Conservation (phyloP, 768 basidiomycete species). For the Trametes maxima region DNA sequence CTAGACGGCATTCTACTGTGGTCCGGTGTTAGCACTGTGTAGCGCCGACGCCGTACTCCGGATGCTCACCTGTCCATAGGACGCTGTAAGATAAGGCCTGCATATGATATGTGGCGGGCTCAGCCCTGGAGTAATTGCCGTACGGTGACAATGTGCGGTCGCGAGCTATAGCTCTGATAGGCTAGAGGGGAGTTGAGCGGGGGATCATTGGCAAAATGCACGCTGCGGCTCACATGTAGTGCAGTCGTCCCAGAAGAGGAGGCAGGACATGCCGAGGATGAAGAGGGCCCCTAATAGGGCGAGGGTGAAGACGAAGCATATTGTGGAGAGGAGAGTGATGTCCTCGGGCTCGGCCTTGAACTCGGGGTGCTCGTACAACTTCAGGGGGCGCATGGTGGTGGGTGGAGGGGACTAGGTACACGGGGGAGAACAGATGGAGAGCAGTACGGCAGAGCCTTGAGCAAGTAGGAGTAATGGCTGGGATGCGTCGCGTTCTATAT, state of each 20-base stretch:
- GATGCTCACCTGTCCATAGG: too few relatives aligned
- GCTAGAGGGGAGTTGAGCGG: neutral
- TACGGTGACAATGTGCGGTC: conserved; percentile 20
- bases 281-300: conserved; percentile 27
- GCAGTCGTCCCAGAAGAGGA: conserved; percentile 29
- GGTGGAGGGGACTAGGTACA: neutral
- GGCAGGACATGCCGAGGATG: conserved; percentile 27
- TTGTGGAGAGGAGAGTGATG: conserved; percentile 30
- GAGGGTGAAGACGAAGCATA: conserved; percentile 30
- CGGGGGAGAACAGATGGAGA: neutral
- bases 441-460: neutral
- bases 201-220: neutral
- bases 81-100: too few relatives aligned
- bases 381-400: conserved; percentile 21
- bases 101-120: neutral
- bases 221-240: conserved; percentile 22
- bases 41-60: too few relatives aligned
- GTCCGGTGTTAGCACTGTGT: too few relatives aligned
- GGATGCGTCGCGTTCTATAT: conserved; percentile 3
- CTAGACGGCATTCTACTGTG: too few relatives aligned
- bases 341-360: conserved; percentile 24
- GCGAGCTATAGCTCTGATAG: conserved; percentile 14
- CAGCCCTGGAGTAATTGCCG: conserved; percentile 17
- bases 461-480: neutral
- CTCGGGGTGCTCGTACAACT: conserved; percentile 29